Conservation (phyloP, 345 rosid genomes). For the Melaleuca alternifolia region DNA sequence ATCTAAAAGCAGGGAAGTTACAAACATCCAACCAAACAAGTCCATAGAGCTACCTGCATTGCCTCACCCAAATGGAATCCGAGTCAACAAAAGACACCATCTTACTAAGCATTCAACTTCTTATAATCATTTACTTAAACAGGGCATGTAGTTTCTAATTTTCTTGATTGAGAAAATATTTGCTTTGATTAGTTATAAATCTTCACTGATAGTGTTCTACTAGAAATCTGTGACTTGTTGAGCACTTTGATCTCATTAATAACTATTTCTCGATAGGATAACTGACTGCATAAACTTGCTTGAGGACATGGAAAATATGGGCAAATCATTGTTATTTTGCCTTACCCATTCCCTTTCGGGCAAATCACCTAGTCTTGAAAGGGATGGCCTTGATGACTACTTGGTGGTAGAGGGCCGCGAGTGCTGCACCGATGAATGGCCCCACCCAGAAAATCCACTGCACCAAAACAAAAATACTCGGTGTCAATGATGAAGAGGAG, state of each 20-base stretch:
- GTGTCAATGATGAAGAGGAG: no score
- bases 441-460: no score
- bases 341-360: no score
- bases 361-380: no score
- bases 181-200: not conserved
- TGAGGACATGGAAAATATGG: conserved; percentile 57
- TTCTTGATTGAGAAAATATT: not conserved
- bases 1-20: conserved; percentile 21
- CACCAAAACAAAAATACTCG: no score
- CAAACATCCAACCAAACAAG: conserved; percentile 17
- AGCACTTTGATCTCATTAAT: conserved; percentile 4
- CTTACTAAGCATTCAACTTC: conserved; percentile 19
- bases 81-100: conserved; percentile 18
- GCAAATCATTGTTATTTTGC: no score
- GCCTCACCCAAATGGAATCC: conserved; percentile 19
- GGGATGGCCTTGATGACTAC: no score
- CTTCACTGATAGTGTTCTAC: not conserved
- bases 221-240: not conserved
- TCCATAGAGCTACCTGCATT: conserved; percentile 19
- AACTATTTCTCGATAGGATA: conserved; percentile 31
- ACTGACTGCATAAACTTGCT: conserved; percentile 65
- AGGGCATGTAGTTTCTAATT: conserved; percentile 50
- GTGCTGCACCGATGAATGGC: no score
- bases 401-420: no score
- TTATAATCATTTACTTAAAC: conserved; percentile 51